Evolutionary conservation across 2,329 filamentous ascomycete species (phyloP).

Genomic region (Talaromyces sp.): DNA sequence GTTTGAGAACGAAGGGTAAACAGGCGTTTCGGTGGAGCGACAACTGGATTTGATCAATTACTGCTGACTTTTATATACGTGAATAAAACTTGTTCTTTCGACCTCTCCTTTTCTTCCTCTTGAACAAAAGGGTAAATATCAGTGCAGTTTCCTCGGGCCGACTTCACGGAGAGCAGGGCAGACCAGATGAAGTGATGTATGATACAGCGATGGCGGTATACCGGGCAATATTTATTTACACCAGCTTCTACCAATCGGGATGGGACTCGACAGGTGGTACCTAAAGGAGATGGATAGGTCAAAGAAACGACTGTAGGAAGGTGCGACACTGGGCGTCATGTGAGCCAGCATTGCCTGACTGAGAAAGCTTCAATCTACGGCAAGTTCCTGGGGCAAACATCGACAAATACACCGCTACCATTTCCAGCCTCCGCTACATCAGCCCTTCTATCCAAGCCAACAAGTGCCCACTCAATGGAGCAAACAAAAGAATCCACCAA

Average conservation of each 20-base stretch:
- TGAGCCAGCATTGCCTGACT: not conserved
- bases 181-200: not conserved
- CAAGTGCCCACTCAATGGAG: not conserved
- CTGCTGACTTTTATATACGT: not conserved
- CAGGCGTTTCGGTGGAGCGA: slow-evolving; percentile 33
- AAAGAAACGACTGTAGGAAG: too few species aligned
- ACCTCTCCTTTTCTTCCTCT: not conserved
- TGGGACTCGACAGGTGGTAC: not conserved
- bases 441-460: not conserved
- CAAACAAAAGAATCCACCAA: not conserved
- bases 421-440: not conserved
- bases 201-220: not conserved
- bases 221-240: not conserved
- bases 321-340: not conserved
- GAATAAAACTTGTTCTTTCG: not conserved
- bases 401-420: not conserved
- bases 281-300: too few species aligned
- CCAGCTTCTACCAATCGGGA: not conserved
- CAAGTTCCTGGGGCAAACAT: not conserved
- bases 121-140: not conserved
- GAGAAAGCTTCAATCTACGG: not conserved
- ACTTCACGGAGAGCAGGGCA: not conserved
- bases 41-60: slow-evolving; percentile 24
- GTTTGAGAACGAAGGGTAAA: slow-evolving; percentile 25
- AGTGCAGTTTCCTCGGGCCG: not conserved